Percentiles rank a stretch among this genome's conserved stretches.
Evolutionary conservation across 768 basidiomycete genomes (phyloP).

Genomic region (Candolleomyces aberdarensis): DNA sequence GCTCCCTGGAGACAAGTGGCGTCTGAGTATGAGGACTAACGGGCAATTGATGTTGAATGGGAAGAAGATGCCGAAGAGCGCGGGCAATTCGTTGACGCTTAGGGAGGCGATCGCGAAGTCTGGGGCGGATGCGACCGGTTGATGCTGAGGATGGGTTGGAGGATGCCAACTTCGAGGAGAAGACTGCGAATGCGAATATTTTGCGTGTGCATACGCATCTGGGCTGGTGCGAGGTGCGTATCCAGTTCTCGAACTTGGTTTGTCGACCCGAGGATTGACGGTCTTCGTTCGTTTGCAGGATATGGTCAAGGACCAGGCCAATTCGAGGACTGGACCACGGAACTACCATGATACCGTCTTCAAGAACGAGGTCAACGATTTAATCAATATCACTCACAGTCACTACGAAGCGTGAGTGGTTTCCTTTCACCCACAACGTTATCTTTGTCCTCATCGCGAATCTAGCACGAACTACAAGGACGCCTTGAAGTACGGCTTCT

Average conservation of each 20-base stretch:
- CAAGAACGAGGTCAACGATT: slow-evolving; percentile 84
- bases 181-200: slow-evolving; percentile 96
- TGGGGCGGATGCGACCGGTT: slow-evolving; percentile 96
- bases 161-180: slow-evolving; percentile 99
- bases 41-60: slow-evolving; percentile 97
- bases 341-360: slow-evolving; percentile 89
- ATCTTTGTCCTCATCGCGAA: neutral
- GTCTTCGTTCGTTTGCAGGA: slow-evolving; percentile 46
- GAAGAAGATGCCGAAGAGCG: slow-evolving; percentile 98
- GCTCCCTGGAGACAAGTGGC: slow-evolving; percentile 90
- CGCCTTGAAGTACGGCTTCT: slow-evolving; percentile 92
- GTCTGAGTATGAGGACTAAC: slow-evolving; percentile 88
- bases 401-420: slow-evolving; percentile 78
- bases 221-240: slow-evolving; percentile 83
- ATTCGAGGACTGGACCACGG: slow-evolving; percentile 69
- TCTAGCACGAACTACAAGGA: slow-evolving; percentile 91
- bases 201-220: slow-evolving; percentile 87
- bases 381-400: slow-evolving; percentile 77
- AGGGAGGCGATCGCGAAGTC: slow-evolving; percentile 89
- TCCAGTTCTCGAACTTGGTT: slow-evolving; percentile 1
- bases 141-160: slow-evolving; percentile 97
- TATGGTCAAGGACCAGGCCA: slow-evolving; percentile 66
- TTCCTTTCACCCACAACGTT: neutral
- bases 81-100: slow-evolving; percentile 92
- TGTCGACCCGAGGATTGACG: neutral